Conservation (phyloP, 2,329 filamentous ascomycete species). For the Didymella keratinophila region DNA sequence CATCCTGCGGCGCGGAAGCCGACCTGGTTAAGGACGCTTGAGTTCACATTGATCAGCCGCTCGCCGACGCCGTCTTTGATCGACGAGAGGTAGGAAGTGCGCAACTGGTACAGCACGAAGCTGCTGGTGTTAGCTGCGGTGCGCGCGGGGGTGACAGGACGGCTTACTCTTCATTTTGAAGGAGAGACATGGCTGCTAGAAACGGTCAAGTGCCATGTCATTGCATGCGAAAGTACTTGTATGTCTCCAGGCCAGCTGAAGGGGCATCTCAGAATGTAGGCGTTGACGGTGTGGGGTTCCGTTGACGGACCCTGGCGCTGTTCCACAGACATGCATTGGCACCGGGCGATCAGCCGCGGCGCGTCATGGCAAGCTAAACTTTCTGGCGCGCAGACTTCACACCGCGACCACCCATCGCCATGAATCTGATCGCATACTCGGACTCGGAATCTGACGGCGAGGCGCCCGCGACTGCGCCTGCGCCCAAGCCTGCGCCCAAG, state of each 20-base stretch:
- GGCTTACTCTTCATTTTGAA: constrained; percentile 56
- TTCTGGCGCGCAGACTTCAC: constrained; percentile 1
- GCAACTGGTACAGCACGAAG: constrained; percentile 82
- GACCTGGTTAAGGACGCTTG: constrained; percentile 78
- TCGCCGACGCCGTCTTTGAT: constrained; percentile 86
- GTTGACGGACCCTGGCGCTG: constrained; percentile 16
- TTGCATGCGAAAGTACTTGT: constrained; percentile 1
- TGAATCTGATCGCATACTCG: constrained; percentile 84
- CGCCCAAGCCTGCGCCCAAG: constrained; percentile 58
- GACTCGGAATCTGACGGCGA: constrained; percentile 77
- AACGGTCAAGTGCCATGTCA: constrained; percentile 28
- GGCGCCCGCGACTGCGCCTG: constrained; percentile 35
- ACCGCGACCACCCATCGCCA: constrained; percentile 48
- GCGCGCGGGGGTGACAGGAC: constrained; percentile 9
- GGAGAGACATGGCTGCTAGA: constrained; percentile 51
- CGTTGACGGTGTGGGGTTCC: constrained; percentile 21
- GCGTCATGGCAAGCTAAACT: background rate
- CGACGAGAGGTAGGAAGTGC: constrained; percentile 79
- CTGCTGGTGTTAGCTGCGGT: constrained; percentile 54
- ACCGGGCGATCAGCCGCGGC: constrained; percentile 25
- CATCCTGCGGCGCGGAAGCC: constrained; percentile 86
- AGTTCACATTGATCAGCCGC: constrained; percentile 81
- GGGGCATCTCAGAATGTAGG: constrained; percentile 12
- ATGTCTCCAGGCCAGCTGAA: constrained; percentile 47
- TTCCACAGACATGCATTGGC: constrained; percentile 1